Evolutionary conservation across 2,329 filamentous ascomycete genomes (phyloP), one percentile per base, ranked within the genome.

Genomic region (Trichoderma polysporum): DNA sequence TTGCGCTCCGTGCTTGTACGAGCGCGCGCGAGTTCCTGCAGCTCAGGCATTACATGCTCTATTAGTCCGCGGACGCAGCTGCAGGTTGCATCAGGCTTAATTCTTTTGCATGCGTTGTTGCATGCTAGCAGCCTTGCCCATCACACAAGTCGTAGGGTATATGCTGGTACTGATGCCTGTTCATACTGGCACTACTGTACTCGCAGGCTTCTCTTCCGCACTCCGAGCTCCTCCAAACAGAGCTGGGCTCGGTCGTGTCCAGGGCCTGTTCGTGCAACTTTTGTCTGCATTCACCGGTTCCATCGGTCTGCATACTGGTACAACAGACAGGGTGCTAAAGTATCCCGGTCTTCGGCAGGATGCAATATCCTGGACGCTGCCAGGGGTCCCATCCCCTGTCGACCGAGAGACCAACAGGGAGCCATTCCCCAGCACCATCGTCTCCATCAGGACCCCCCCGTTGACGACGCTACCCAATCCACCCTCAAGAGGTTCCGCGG

Each of bases 401-500:
- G 54, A 29, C 56, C 27, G 45, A 52, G 63, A 60, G 47, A 17
- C 56, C 63, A 66, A 59, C 63, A 66, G 47, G 63, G 63, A 66
- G 33, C 53, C 31, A 3, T 66, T 66, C 63, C 63, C 63, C 63
- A 66, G 63, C 63, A 66, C 54, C 41, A 66, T 49, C 53, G 54
- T 47, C 63, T 47, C 60, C 60, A 54, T 64, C 49, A 31, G 37
- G 1, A 33, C 33, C 63, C 35, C 63, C 53, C 56, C 52, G 53
- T 66, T 25, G 54, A 47, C 54, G 54, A 52, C 63, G 56, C 62
- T 66, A 35, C 47, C 33, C 22, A 41, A 29, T 52, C 60, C 50
- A 35, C 37, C 47, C 35, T 35, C 47, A 17, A 29, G 63, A 47
- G 33, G 37, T 60, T 60, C 45, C 54, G 53, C 63, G 56, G 63